Percentiles rank a stretch among this genome's conserved stretches.
phyloP scores from a whole-genome alignment of 176 grass and related monocot species.

The Aegilops tauschii region DNA sequence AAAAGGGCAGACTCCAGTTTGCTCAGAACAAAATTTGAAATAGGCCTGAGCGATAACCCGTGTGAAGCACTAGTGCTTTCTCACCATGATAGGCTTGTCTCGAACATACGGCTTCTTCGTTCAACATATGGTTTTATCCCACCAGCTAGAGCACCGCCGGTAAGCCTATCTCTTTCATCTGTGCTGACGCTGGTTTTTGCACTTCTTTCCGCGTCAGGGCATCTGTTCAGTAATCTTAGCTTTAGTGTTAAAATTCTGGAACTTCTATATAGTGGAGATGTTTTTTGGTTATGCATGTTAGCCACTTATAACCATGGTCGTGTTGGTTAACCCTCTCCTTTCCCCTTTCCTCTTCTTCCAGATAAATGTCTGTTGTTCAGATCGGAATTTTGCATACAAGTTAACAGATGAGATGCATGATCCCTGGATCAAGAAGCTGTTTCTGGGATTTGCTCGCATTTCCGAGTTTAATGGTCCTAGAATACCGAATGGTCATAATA shows the following conservation, averaged over 20 bases:
- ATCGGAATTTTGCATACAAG: conserved; percentile 91
- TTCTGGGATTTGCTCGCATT: conserved; percentile 90
- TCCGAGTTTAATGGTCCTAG: conserved; percentile 96
- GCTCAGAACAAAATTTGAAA: conserved; percentile 55
- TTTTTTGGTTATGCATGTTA: conserved; percentile 25
- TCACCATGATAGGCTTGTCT: conserved; percentile 76
- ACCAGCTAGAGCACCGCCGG: conserved; percentile 88
- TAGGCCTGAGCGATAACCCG: conserved; percentile 48
- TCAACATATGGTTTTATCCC: conserved; percentile 93
- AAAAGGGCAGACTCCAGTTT: conserved; percentile 67
- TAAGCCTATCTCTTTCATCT: conserved; percentile 54
- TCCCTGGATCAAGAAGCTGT: conserved; percentile 90
- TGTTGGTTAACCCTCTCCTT: conserved; percentile 3
- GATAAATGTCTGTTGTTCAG: conserved; percentile 73
- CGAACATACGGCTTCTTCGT: conserved; percentile 80
- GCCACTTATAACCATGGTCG: neutral
- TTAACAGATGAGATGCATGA: conserved; percentile 80
- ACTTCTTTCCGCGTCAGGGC: neutral
- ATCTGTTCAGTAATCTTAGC: conserved; percentile 13
- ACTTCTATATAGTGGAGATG: neutral
- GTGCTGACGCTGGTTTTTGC: neutral
- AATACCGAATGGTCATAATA: conserved; percentile 57
- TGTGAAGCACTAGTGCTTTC: conserved; percentile 73
- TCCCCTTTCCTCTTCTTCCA: conserved; percentile 34
- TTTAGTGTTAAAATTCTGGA: neutral